Evolutionary conservation across 768 basidiomycete genomes (phyloP), one percentile per base, ranked within the genome.

Genomic region (Tremella fuciformis): DNA sequence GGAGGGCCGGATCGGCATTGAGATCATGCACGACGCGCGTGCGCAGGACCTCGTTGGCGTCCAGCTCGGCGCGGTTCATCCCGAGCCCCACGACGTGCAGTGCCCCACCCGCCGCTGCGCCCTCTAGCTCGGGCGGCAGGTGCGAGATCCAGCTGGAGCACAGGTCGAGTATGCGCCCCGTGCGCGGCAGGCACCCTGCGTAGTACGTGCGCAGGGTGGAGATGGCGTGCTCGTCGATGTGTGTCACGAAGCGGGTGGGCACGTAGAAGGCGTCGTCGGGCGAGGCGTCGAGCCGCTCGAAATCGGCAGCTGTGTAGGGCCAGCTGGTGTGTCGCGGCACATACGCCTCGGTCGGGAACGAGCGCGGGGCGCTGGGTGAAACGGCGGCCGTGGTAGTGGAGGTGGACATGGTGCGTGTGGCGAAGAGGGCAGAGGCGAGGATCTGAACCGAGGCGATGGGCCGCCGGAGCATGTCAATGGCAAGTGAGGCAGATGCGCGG

Each of bases 91-190:
- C 54, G 16, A 70, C 64, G n/a, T 62, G 47, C 6, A 59, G 18
- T 11, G 4, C 29, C 6, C 29, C 29, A 11, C 29, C 11, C 29
- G 11, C 11, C 29, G 29, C 29, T 16, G 18, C 57, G 25, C 55
- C 34, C 6, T 56, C 52, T 3, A 56, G 56, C 4, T 56, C 58
- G 13, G 49, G 50, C 1, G 68, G 69, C 22, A 65, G 57, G 55
- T 70, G 69, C 18, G 59, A 62, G 42, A 70, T 54, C 69, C 69
- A 70, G 44, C 66, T 67, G 8, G 61, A 61, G 46, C 66, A 67
- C 7, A 70, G 49, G 52, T 70, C 69, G 15, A 70, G 59, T 8
- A 70, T 57, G 19, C 52, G 52, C 9, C 58, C 62, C 16, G 48
- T 25, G 24, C 24, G 39, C 1, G 65, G 66, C 38, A 67, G 40